These are phyloP conservation scores for Dendrobium officinale DNA, from an alignment of 106 monocot genomes.

Conservation along the genomic window DNA sequence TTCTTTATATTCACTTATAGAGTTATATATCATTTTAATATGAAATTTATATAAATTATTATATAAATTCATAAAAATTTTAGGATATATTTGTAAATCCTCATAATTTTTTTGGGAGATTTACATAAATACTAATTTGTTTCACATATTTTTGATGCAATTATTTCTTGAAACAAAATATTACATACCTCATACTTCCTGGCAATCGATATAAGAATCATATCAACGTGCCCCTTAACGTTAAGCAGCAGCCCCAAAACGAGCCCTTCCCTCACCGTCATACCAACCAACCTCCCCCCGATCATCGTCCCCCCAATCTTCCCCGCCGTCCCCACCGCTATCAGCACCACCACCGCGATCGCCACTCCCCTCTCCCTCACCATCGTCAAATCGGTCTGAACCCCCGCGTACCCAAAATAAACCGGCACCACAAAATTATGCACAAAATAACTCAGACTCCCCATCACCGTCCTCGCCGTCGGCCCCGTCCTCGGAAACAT, in stretches of 20 bases:
- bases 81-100: too few relatives aligned
- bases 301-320: constrained; percentile 54
- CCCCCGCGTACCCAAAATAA: constrained; percentile 40
- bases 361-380: constrained; percentile 2
- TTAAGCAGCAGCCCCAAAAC: constrained; percentile 55
- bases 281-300: constrained; percentile 21
- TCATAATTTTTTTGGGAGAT: too few relatives aligned
- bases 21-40: too few relatives aligned
- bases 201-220: constrained; percentile 34
- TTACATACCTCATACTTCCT: constrained; percentile 4
- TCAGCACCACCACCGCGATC: constrained; percentile 6
- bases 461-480: constrained; percentile 36
- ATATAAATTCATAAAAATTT: too few relatives aligned
- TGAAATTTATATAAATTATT: too few relatives aligned
- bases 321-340: constrained; percentile 22
- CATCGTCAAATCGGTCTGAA: constrained; percentile 16
- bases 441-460: constrained; percentile 30
- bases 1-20: too few relatives aligned
- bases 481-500: constrained; percentile 50
- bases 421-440: constrained; percentile 44
- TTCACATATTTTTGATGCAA: too few relatives aligned
- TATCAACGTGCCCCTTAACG: constrained; percentile 58
- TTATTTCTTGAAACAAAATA: neutral
- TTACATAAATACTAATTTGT: neutral
- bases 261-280: constrained; percentile 29